Conservation (phyloP, 805 yeast genomes). For the Zygoascus flipseniorum region DNA sequence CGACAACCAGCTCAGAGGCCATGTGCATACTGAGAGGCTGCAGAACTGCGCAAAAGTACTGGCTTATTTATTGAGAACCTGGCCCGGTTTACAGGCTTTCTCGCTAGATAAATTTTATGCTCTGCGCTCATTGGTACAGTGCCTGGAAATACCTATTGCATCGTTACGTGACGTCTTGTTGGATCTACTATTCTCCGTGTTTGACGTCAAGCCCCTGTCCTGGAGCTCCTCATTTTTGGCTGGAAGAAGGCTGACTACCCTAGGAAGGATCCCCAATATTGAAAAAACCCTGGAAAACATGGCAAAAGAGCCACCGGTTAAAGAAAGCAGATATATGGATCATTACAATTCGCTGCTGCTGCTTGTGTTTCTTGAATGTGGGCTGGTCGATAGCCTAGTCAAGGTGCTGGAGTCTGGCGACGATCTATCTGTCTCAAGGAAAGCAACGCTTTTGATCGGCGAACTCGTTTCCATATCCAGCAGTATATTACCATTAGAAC, state of each 20-base stretch:
- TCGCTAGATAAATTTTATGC: slow-evolving; percentile 48
- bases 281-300: slow-evolving; percentile 23
- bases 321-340: slow-evolving; percentile 28
- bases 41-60: slow-evolving; percentile 55
- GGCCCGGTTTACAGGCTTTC: slow-evolving; percentile 68
- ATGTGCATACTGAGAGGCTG: slow-evolving; percentile 44
- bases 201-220: slow-evolving; percentile 51
- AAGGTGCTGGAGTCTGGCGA: slow-evolving; percentile 34
- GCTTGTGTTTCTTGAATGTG: slow-evolving; percentile 46
- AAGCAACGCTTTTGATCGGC: slow-evolving; percentile 56
- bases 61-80: slow-evolving; percentile 52
- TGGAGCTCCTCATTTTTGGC: slow-evolving; percentile 37
- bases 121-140: slow-evolving; percentile 48
- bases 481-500: slow-evolving; percentile 44
- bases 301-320: slow-evolving; percentile 1
- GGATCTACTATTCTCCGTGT: slow-evolving; percentile 61
- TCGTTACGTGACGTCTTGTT: slow-evolving; percentile 49
- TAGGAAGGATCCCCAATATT: slow-evolving; percentile 27
- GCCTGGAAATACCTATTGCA: slow-evolving; percentile 52
- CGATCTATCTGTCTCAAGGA: slow-evolving; percentile 41
- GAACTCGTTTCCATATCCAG: slow-evolving; percentile 51
- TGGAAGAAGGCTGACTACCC: slow-evolving; percentile 20
- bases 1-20: slow-evolving; percentile 44
- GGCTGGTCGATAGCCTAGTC: slow-evolving; percentile 42
- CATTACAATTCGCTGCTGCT: slow-evolving; percentile 63